These are phyloP conservation scores for Candida parachauliodes DNA, from an alignment of 805 yeast genomes.

Conservation along the genomic window DNA sequence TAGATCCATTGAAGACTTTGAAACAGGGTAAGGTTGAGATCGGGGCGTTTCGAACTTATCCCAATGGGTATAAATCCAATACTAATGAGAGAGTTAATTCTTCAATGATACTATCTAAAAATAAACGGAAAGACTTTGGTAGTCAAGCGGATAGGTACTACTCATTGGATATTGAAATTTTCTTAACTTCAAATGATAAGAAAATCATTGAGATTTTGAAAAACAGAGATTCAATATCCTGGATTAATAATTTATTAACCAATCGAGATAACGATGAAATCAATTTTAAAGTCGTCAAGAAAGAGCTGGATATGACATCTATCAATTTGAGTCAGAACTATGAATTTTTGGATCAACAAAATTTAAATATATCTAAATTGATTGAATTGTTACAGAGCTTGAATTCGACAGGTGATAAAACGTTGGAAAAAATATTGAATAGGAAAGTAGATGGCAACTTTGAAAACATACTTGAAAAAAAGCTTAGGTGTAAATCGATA, in stretches of 20 bases:
- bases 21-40: constrained; percentile 68
- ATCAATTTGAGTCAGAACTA: constrained; percentile 6
- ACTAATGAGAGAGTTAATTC: constrained; percentile 13
- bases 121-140: constrained; percentile 64
- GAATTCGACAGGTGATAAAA: background rate
- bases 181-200: constrained; percentile 50
- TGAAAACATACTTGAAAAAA: constrained; percentile 12
- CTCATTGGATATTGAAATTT: constrained; percentile 58
- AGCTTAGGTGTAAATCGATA: constrained; percentile 10
- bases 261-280: constrained; percentile 1
- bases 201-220: constrained; percentile 20
- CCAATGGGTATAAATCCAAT: constrained; percentile 26
- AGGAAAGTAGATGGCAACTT: constrained; percentile 9
- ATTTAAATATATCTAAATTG: constrained; percentile 9
- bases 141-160: constrained; percentile 69
- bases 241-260: constrained; percentile 14
- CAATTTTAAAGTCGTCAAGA: background rate
- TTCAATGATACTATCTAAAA: constrained; percentile 30
- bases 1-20: constrained; percentile 74
- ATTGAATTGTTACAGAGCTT: constrained; percentile 4
- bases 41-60: constrained; percentile 82
- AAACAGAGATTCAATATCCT: constrained; percentile 15
- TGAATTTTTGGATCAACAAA: constrained; percentile 9
- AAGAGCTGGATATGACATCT: constrained; percentile 6
- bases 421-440: constrained; percentile 4